Evolutionary conservation across 2,329 filamentous ascomycete species (phyloP), one percentile per base, ranked within the genome.

Genomic region (Colletotrichum agaves): DNA sequence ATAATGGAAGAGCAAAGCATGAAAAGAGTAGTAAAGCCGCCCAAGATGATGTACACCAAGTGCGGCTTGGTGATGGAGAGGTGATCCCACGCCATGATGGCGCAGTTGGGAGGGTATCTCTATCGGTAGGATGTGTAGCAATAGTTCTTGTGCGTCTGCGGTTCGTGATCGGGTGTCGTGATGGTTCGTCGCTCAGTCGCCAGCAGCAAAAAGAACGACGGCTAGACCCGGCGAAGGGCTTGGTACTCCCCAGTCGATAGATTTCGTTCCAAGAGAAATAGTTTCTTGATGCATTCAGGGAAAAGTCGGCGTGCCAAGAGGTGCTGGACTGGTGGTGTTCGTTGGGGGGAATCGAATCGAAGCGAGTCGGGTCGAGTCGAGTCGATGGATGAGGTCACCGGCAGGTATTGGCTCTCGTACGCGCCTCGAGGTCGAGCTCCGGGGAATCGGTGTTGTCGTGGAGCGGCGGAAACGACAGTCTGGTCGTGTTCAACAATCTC

Each of bases 1-100:
- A 99, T 97, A 76, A 98, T 90, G 62, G 97, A 93, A 68, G 96
- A 99, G 80, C 94, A 97, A 68, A 99, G 85, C 96, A 99, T 99
- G 83, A 99, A 99, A 74, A 99, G 84, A 69, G 92, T 94, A 73
- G 96, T 99, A 83, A 99, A 99, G 78, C 95, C 96, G 75, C 96
- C 96, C 63, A 99, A 85, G 81, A 99, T 98, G 81, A 98, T 93
- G 81, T 99, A 99, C 72, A 97, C 96, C 93, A 98, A 81, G 85
- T 99, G 96, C 75, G 96, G 93, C 85, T 91, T 92, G 81, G 97
- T 98, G 83, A 98, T 90, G 69, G 90, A 90, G 60, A 95, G 86
- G 73, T 94, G 91, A 53, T 91, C 87, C 92, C 92, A 94, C 70
- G 90, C 90, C 91, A 94, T 94, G 71, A 73, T 76, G 71, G 61